These are phyloP conservation scores for Trichosporon coremiiforme DNA, from an alignment of 1,284 basidiomycete species.

Conservation along the genomic window DNA sequence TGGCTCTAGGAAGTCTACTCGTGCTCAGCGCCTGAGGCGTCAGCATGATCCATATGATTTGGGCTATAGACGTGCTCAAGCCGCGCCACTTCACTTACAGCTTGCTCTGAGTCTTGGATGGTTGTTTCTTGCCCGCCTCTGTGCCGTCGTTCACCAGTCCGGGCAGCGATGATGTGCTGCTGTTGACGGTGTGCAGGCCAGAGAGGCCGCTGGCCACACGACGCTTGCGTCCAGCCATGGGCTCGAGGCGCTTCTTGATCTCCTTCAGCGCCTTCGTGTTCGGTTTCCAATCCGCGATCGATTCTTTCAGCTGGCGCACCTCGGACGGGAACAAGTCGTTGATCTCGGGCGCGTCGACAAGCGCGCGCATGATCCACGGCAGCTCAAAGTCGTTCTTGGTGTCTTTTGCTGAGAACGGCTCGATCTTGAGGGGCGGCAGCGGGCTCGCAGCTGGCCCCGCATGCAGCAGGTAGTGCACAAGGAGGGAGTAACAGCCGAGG, in stretches of 20 bases:
- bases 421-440: constrained; percentile 65
- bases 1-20: constrained; percentile 15
- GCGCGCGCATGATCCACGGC: constrained; percentile 57
- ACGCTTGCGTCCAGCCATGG: constrained; percentile 31
- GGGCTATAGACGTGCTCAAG: not conserved
- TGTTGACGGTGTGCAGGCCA: not conserved
- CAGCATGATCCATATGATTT: not conserved
- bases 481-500: constrained; percentile 73
- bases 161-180: constrained; percentile 12
- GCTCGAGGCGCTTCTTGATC: constrained; percentile 49
- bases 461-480: constrained; percentile 90
- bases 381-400: constrained; percentile 87
- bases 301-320: constrained; percentile 51
- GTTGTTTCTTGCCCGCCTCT: not conserved
- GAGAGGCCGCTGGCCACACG: not conserved
- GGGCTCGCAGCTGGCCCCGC: constrained; percentile 65
- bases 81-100: not conserved
- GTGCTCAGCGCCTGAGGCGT: not conserved
- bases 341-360: constrained; percentile 52
- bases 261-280: constrained; percentile 53
- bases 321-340: constrained; percentile 54
- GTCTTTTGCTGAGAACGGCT: constrained; percentile 71
- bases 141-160: not conserved
- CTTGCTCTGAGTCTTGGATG: constrained; percentile 18
- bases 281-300: constrained; percentile 51